phyloP scores from a whole-genome alignment of 108 stramenopile genomes.

The Seminavis robusta region DNA sequence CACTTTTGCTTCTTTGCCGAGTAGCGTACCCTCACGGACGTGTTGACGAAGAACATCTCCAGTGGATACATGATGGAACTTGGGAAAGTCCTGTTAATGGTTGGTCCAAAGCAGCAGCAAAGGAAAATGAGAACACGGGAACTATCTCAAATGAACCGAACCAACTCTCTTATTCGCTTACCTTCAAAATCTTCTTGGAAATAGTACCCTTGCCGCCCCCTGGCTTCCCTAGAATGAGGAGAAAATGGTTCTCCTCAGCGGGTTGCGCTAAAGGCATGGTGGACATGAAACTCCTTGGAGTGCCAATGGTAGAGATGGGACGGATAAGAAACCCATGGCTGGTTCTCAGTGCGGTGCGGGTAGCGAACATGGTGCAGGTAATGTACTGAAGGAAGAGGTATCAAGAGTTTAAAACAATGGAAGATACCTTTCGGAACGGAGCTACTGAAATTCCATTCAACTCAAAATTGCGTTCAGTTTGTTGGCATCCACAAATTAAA shows the following conservation, averaged over 20 bases:
- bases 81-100: constrained; percentile 66
- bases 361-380: no score
- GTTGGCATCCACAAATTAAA: no score
- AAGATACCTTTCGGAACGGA: no score
- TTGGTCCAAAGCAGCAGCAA: constrained; percentile 1
- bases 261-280: constrained; percentile 17
- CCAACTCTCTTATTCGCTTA: constrained; percentile 14
- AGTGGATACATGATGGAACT: constrained; percentile 90
- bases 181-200: constrained; percentile 81
- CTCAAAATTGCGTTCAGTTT: no score
- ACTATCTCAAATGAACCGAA: no score
- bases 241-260: constrained; percentile 18
- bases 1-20: constrained; percentile 86
- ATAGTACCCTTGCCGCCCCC: constrained; percentile 99
- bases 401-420: no score
- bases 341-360: no score
- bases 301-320: no score
- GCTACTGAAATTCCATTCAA: no score
- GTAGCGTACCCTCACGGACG: constrained; percentile 66
- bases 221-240: constrained; percentile 82
- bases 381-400: no score
- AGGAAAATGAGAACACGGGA: background rate
- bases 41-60: constrained; percentile 95
- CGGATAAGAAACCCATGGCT: no score
- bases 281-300: constrained; percentile 22